Conservation (phyloP, 352 stramenopile genomes). For the Pythium dissimile region DNA sequence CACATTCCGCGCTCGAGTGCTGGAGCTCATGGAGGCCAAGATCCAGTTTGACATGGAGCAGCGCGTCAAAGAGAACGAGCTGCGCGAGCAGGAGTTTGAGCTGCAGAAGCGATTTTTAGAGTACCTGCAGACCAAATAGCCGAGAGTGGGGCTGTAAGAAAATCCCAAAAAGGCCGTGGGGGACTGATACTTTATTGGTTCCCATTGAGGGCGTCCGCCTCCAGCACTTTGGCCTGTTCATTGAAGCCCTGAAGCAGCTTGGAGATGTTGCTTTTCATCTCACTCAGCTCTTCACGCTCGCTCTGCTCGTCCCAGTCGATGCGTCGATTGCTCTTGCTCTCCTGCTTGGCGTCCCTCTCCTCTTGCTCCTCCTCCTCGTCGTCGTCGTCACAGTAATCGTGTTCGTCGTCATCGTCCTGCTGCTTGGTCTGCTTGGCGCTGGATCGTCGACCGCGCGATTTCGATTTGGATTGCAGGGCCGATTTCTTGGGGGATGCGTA, state of each 20-base stretch:
- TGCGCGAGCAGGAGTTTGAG: slow-evolving; percentile 78
- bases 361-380: slow-evolving; percentile 26
- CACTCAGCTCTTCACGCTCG: slow-evolving; percentile 52
- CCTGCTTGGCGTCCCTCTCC: slow-evolving; percentile 36
- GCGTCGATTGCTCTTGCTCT: slow-evolving; percentile 15
- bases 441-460: slow-evolving; percentile 2
- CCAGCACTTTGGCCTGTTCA: slow-evolving; percentile 46
- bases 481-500: slow-evolving; percentile 34
- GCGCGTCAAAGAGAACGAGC: slow-evolving; percentile 64
- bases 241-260: slow-evolving; percentile 58
- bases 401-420: slow-evolving; percentile 18
- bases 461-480: neutral
- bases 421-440: slow-evolving; percentile 27
- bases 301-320: slow-evolving; percentile 55
- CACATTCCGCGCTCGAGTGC: slow-evolving; percentile 52
- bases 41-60: slow-evolving; percentile 85
- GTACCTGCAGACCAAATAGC: slow-evolving; percentile 83
- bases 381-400: slow-evolving; percentile 13
- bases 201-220: slow-evolving; percentile 14
- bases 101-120: slow-evolving; percentile 78
- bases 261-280: slow-evolving; percentile 65
- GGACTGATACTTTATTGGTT: slow-evolving; percentile 12
- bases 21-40: slow-evolving; percentile 78
- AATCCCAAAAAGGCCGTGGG: too few species aligned
- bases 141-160: too few species aligned